These are phyloP conservation scores for Ichthyophthirius multifiliis DNA, from an alignment of 169 alveolate species.

Conservation along the genomic window DNA sequence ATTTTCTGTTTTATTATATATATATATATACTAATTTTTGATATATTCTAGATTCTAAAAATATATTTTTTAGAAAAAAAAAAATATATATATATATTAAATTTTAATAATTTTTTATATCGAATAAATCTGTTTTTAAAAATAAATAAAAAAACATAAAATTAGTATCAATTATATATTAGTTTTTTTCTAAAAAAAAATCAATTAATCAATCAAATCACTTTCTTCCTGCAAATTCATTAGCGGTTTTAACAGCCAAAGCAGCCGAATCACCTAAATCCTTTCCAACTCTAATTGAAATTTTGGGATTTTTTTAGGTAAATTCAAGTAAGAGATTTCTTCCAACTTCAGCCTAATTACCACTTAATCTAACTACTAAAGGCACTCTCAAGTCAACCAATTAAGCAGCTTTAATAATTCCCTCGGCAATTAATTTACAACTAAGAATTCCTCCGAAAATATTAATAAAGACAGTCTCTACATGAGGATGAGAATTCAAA, in stretches of 20 bases:
- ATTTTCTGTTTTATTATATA: no score
- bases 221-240: background rate
- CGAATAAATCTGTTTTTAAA: no score
- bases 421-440: slow-evolving; percentile 52
- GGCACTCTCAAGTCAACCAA: slow-evolving; percentile 44
- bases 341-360: slow-evolving; percentile 41
- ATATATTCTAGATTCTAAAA: no score
- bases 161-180: no score
- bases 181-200: no score
- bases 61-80: no score
- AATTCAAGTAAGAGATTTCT: background rate
- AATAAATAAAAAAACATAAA: no score
- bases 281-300: background rate
- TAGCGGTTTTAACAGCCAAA: slow-evolving; percentile 9
- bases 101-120: no score
- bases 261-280: slow-evolving; percentile 1
- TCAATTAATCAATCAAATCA: no score
- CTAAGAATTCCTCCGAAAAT: slow-evolving; percentile 65
- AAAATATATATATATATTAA: no score
- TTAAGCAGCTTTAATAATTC: slow-evolving; percentile 52
- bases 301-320: background rate
- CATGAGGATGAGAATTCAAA: slow-evolving; percentile 44
- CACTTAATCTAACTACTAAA: slow-evolving; percentile 55
- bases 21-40: no score
- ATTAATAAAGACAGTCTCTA: slow-evolving; percentile 48